Evolutionary conservation across 371 early-diverging fungal genomes (phyloP).

Genomic region (Conidiobolus incongruus): DNA sequence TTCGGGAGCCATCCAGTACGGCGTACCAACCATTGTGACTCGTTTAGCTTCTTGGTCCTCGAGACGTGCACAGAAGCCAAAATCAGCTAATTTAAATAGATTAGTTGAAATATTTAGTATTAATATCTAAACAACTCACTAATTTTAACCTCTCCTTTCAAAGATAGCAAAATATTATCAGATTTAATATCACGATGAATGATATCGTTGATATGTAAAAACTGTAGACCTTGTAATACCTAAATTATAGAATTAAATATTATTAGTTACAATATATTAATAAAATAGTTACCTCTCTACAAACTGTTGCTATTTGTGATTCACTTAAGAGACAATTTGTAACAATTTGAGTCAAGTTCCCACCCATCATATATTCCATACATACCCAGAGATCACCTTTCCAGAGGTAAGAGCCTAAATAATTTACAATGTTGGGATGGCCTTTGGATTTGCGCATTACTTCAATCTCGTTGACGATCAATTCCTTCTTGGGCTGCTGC

Average conservation of each 20-base stretch:
- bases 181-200: constrained; percentile 92
- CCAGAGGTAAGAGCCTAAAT: constrained; percentile 33
- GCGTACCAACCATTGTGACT: constrained; percentile 64
- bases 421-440: constrained; percentile 47
- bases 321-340: constrained; percentile 17
- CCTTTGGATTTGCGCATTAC: constrained; percentile 46
- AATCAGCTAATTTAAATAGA: constrained; percentile 60
- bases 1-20: too few species aligned
- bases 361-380: constrained; percentile 62
- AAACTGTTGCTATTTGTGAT: constrained; percentile 34
- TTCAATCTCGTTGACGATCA: constrained; percentile 60
- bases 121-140: constrained; percentile 70
- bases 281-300: constrained; percentile 24
- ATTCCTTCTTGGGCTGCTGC: constrained; percentile 67
- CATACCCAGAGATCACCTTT: constrained; percentile 36
- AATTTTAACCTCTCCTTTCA: constrained; percentile 45
- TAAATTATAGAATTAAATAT: constrained; percentile 28
- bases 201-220: constrained; percentile 72
- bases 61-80: constrained; percentile 74
- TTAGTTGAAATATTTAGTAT: too few species aligned
- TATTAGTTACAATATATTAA: too few species aligned
- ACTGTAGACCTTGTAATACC: constrained; percentile 63
- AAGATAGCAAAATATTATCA: constrained; percentile 50
- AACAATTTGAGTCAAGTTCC: constrained; percentile 27
- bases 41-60: constrained; percentile 39